Percentiles rank a stretch among this genome's conserved stretches.
These are phyloP conservation scores for Pseudogymnoascus sp. DNA, from an alignment of 2,329 filamentous ascomycete species.

Conservation along the genomic window DNA sequence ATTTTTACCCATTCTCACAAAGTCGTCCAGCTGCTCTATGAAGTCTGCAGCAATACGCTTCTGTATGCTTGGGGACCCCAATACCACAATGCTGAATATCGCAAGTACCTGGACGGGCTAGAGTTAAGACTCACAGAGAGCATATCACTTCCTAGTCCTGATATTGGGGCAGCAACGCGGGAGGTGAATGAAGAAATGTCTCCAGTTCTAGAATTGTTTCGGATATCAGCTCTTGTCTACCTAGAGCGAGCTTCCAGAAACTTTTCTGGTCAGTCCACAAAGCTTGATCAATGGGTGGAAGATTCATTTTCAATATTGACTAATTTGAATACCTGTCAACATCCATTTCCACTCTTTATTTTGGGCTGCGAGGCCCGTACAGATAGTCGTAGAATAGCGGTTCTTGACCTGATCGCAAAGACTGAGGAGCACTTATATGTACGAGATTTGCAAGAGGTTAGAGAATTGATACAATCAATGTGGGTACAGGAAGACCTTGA, in stretches of 20 bases:
- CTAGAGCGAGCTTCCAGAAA: conserved; percentile 20
- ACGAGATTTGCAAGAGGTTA: conserved; percentile 13
- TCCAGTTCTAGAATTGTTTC: conserved; percentile 17
- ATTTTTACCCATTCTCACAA: too few species aligned
- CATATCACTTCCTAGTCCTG: conserved; percentile 6
- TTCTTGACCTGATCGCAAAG: conserved; percentile 17
- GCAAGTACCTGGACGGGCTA: too few species aligned
- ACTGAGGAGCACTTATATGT: conserved; percentile 11
- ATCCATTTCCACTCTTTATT: conserved; percentile 25
- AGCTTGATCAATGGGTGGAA: conserved; percentile 18
- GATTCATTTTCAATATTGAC: conserved; percentile 18
- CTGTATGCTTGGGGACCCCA: too few species aligned
- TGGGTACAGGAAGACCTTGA: conserved; percentile 18
- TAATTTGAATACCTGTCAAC: conserved; percentile 21
- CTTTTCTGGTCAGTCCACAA: conserved; percentile 17
- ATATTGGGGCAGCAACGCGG: neutral
- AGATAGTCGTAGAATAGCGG: conserved; percentile 21
- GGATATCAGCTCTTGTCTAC: conserved; percentile 19
- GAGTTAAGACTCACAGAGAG: conserved; percentile 13
- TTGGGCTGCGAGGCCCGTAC: conserved; percentile 25
- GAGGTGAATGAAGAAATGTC: neutral
- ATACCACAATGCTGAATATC: too few species aligned
- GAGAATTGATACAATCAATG: conserved; percentile 13
- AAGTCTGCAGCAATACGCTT: too few species aligned
- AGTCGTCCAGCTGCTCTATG: too few species aligned